These are phyloP conservation scores for Colletotrichum sp. DNA, from an alignment of 2,329 filamentous ascomycete genomes.

Conservation along the genomic window DNA sequence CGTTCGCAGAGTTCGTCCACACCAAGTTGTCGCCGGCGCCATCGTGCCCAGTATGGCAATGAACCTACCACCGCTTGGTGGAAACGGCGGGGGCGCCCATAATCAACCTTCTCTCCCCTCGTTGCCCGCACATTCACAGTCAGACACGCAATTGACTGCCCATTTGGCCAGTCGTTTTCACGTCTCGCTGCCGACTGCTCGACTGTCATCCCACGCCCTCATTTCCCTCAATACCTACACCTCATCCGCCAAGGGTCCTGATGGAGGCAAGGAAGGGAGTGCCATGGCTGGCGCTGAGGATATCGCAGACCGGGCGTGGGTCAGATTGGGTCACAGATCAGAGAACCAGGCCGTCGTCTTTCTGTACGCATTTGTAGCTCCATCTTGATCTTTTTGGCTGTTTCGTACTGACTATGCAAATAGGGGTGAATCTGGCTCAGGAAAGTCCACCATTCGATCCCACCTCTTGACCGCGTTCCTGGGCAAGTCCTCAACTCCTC, in stretches of 20 bases:
- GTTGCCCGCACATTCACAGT: conserved; percentile 82
- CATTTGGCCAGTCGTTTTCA: conserved; percentile 91
- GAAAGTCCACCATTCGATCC: conserved; percentile 92
- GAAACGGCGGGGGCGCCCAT: conserved; percentile 65
- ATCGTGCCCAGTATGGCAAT: conserved; percentile 60
- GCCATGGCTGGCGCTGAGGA: conserved; percentile 93
- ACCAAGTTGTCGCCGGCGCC: conserved; percentile 2
- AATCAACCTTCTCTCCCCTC: conserved; percentile 87
- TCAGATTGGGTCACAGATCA: conserved; percentile 82
- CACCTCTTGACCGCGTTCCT: conserved; percentile 87
- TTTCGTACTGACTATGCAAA: neutral
- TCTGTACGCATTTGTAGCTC: conserved; percentile 64
- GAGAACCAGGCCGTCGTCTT: conserved; percentile 96
- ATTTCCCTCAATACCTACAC: conserved; percentile 96
- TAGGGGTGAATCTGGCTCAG: conserved; percentile 93
- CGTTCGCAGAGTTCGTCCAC: neutral
- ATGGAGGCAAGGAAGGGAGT: conserved; percentile 91
- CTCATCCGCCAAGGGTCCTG: conserved; percentile 82
- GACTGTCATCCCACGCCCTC: conserved; percentile 88
- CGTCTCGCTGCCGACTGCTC: conserved; percentile 84
- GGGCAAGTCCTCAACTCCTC: conserved; percentile 87
- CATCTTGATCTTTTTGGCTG: neutral
- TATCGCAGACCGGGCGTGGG: conserved; percentile 84
- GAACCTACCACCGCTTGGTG: conserved; percentile 56
- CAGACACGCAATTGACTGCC: conserved; percentile 78